Evolutionary conservation across 495 filamentous ascomycete genomes (phyloP), one percentile per base, ranked within the genome.

Genomic region (Aspergillus sparsus): DNA sequence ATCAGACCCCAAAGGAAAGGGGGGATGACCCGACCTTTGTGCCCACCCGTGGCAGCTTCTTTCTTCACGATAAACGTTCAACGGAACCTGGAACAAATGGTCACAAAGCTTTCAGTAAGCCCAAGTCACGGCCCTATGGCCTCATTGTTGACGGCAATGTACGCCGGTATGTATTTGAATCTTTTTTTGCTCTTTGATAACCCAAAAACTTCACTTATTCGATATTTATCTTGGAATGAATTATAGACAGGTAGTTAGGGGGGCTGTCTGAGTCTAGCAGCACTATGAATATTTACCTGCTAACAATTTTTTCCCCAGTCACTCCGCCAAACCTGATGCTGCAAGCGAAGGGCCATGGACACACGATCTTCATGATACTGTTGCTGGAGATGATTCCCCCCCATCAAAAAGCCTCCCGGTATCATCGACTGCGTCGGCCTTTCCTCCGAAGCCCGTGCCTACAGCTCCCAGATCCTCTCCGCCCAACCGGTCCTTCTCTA

Each of bases 11-110:
- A 71, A 90, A 90, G 76, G 88, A 89, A 70, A 83, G 90, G 62
- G 92, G 93, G 68, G 87, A 89, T 61, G 91, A 97, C 75, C 94
- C 94, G 45, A 87, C 93, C 34, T 96, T 96, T 72, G 92, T 98
- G 36, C 94, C 94, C 54, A 98, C 95, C 66, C 83, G 95, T 52
- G 94, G 94, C 27, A 88, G 87, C 54, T 98, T 98, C 80, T 98
- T 97, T 79, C 87, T 98, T 80, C 94, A 98, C 73, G 94, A 98
- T 70, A 92, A 96, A 64, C 84, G 93, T 60, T 85, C 90, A 53
- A 80, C 84, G 35, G 89, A 88, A 36, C 81, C 88, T 18, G 87
- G 86, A 51, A 81, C 86, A 31, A 94, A 93, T 68, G 70, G 68
- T 15, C 61, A 74, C 64, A 74, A 71, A 31, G 18, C 71, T 11